Evolutionary conservation across 1,284 basidiomycete species (phyloP), one percentile per base, ranked within the genome.

Genomic region (Wallemia ichthyophaga): DNA sequence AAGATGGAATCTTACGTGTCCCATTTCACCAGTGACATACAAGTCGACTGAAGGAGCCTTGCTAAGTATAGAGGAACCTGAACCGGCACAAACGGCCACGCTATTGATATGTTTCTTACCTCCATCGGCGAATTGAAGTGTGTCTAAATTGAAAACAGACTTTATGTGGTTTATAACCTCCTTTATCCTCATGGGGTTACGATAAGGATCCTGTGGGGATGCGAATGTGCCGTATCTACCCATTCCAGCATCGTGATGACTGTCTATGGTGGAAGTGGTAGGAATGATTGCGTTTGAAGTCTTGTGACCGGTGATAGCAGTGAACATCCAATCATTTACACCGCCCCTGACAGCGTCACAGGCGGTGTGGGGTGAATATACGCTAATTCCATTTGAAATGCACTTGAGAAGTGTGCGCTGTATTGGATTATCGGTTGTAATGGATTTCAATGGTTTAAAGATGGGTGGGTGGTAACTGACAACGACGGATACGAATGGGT

Each of bases 401-500:
- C 86, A 82, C 60, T 75, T 76, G 19, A 96, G 75, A 24, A 96
- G 74, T 11, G 80, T 83, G 0, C 77, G 70, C 71, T 94, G 88
- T 15, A 94, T 73, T 0, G 87, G 78, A 64, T 83, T 82, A 32
- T 75, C 67, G 58, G 89, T 74, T 0, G 85, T 92, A 61, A 96
- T 62, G 25, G 83, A 78, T 59, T 82, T 76, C 61, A 92, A 73
- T 1, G 79, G 81, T 32, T 76, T 76, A 74, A 95, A 95, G 65
- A 96, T 85, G 32, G 85, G 78, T 2, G 87, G 84, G 68, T 92
- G 88, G 71, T 95, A 96, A 19, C 86, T 74, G 25, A 96, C 74
- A 59, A 92, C 80, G 60, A 78, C 76, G 58, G 77, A 77, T 53
- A 75, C 76, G 69, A 88, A 72, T 57, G 89, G 72, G 56, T 85